These are phyloP conservation scores for Apiotrichum gamsii DNA, from an alignment of 1,284 basidiomycete genomes.

Conservation along the genomic window DNA sequence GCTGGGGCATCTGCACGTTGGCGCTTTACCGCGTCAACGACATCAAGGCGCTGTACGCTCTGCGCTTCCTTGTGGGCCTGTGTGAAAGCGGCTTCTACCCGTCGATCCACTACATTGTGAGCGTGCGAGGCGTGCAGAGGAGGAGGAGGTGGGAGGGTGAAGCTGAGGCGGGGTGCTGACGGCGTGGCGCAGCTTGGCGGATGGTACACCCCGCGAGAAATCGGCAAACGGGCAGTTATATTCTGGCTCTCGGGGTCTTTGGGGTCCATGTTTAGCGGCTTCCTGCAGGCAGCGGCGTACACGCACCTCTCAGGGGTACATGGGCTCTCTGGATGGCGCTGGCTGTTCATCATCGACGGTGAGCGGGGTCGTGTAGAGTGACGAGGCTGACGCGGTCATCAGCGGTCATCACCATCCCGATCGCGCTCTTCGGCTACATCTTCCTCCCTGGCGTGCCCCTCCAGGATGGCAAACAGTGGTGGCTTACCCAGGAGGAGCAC, in stretches of 20 bases:
- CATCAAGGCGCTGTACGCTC: conserved; percentile 23
- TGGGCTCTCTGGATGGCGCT: conserved; percentile 36
- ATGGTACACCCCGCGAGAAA: conserved; percentile 38
- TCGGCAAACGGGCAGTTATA: conserved; percentile 38
- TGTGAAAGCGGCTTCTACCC: conserved; percentile 38
- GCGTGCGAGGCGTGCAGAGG: no score
- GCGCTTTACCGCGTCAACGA: conserved; percentile 26
- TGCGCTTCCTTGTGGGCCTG: conserved; percentile 34
- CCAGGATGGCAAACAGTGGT: conserved; percentile 26
- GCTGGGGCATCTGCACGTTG: conserved; percentile 36
- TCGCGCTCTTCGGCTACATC: conserved; percentile 34
- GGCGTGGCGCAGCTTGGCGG: no score
- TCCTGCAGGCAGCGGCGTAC: conserved; percentile 40
- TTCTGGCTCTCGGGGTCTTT: conserved; percentile 34
- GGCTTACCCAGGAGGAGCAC: conserved; percentile 26
- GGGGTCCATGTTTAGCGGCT: conserved; percentile 36
- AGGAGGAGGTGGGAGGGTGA: conserved; percentile 12
- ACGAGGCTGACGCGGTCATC: no score
- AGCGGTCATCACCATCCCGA: conserved; percentile 37
- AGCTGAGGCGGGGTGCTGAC: conserved; percentile 6
- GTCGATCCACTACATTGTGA: conserved; percentile 32
- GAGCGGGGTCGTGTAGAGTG: no score
- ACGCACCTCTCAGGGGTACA: conserved; percentile 31
- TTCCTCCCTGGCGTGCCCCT: conserved; percentile 36
- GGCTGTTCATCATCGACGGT: conserved; percentile 27